phyloP scores from a whole-genome alignment of 1,284 basidiomycete species.

The Phaffia rhodozyma region DNA sequence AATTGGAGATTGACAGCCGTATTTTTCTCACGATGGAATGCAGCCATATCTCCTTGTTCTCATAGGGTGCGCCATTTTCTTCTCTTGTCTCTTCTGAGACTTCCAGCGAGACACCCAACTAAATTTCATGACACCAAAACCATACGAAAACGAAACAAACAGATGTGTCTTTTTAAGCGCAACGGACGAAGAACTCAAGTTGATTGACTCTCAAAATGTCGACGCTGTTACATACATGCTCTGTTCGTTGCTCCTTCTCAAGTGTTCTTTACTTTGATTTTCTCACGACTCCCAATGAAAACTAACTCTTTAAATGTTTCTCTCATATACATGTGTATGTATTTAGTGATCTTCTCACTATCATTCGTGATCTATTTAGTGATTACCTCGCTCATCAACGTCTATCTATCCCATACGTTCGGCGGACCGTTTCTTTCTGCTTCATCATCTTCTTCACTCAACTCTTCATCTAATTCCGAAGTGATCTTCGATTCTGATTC shows the following conservation, averaged over 20 bases:
- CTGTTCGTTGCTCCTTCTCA: conserved; percentile 7
- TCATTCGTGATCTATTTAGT: conserved; percentile 66
- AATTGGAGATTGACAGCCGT: not conserved
- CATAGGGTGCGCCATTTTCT: not conserved
- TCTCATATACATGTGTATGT: no score
- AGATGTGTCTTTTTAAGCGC: conserved; percentile 67
- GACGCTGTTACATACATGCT: conserved; percentile 12
- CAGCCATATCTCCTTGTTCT: conserved; percentile 10
- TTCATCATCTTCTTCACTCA: no score
- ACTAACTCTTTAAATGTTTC: not conserved
- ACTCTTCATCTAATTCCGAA: no score
- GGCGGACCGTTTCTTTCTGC: no score
- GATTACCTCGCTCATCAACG: conserved; percentile 47
- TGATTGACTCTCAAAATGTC: conserved; percentile 39
- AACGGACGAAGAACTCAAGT: conserved; percentile 74
- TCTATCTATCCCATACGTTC: conserved; percentile 33
- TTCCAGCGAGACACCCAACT: no score
- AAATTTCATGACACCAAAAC: no score
- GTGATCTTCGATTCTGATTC: no score
- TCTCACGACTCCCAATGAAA: not conserved
- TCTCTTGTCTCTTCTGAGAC: conserved; percentile 1
- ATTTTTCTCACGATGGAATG: not conserved
- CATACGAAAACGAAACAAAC: conserved; percentile 5
- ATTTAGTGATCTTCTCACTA: conserved; percentile 27
- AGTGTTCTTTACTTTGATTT: not conserved